phyloP scores from a whole-genome alignment of 805 yeast species.

The Candida germanica region DNA sequence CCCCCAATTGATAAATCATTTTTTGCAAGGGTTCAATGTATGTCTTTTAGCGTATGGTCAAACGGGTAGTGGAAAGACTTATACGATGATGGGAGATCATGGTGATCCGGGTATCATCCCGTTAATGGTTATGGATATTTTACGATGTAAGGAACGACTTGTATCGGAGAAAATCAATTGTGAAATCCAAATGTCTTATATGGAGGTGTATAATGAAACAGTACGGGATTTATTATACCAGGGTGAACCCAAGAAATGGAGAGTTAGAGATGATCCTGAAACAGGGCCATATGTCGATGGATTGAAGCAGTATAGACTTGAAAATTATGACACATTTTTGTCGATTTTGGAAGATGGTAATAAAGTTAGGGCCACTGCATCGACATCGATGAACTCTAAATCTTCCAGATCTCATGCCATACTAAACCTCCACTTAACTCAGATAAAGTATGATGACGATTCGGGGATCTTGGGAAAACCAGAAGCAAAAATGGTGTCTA shows the following conservation, averaged over 20 bases:
- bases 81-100: conserved; percentile 40
- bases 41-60: conserved; percentile 44
- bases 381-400: conserved; percentile 67
- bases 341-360: conserved; percentile 51
- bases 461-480: conserved; percentile 34
- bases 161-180: conserved; percentile 37
- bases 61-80: conserved; percentile 42
- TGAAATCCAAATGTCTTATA: conserved; percentile 51
- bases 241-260: conserved; percentile 25
- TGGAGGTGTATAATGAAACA: conserved; percentile 77
- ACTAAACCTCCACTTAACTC: conserved; percentile 58
- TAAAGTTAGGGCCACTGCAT: conserved; percentile 59
- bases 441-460: conserved; percentile 39
- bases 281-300: conserved; percentile 74
- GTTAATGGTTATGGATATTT: conserved; percentile 49
- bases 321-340: conserved; percentile 47
- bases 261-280: conserved; percentile 63
- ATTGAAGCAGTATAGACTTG: conserved; percentile 50
- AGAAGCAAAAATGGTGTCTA: conserved; percentile 51
- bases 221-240: conserved; percentile 57
- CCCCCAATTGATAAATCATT: conserved; percentile 51
- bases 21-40: conserved; percentile 40
- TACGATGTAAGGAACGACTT: conserved; percentile 38
- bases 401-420: conserved; percentile 84
- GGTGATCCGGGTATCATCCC: conserved; percentile 37